Evolutionary conservation across 2,329 filamentous ascomycete genomes (phyloP).

Genomic region (Pyrenophora teres): DNA sequence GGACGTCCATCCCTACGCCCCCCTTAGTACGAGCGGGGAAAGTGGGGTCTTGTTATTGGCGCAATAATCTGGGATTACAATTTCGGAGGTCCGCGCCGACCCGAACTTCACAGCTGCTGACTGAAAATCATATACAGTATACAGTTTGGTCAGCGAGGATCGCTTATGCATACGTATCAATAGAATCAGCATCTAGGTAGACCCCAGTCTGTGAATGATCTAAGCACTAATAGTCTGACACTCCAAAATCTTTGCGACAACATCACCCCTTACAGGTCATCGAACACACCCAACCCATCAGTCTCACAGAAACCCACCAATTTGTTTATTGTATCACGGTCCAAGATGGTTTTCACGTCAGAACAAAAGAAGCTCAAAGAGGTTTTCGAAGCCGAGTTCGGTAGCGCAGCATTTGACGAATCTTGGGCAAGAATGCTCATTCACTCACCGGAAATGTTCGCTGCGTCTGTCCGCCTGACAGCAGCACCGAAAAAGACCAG

Average conservation of each 20-base stretch:
- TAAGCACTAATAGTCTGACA: too few relatives aligned
- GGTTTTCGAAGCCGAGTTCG: constrained; percentile 30
- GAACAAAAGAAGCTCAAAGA: constrained; percentile 31
- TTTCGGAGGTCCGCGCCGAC: neutral
- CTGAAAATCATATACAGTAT: too few relatives aligned
- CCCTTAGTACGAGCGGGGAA: constrained; percentile 14
- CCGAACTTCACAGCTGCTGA: neutral
- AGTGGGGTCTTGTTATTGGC: constrained; percentile 8
- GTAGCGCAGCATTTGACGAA: constrained; percentile 29
- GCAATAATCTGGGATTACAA: constrained; percentile 7
- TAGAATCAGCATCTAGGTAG: too few relatives aligned
- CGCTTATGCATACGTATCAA: too few relatives aligned
- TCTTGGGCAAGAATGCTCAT: constrained; percentile 35
- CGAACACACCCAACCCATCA: too few relatives aligned
- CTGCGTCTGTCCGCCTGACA: constrained; percentile 32
- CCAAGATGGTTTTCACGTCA: constrained; percentile 24
- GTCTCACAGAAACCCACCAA: neutral
- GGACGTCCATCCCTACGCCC: constrained; percentile 3
- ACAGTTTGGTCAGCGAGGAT: too few relatives aligned
- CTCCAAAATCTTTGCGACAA: too few relatives aligned
- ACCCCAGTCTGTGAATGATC: too few relatives aligned
- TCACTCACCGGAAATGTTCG: constrained; percentile 38
- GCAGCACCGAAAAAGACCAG: constrained; percentile 36
- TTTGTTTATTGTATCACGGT: neutral
- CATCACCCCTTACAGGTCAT: too few relatives aligned